Conservation (phyloP, 176 grass and related monocot genomes). For the Hyparrhenia diplandra region DNA sequence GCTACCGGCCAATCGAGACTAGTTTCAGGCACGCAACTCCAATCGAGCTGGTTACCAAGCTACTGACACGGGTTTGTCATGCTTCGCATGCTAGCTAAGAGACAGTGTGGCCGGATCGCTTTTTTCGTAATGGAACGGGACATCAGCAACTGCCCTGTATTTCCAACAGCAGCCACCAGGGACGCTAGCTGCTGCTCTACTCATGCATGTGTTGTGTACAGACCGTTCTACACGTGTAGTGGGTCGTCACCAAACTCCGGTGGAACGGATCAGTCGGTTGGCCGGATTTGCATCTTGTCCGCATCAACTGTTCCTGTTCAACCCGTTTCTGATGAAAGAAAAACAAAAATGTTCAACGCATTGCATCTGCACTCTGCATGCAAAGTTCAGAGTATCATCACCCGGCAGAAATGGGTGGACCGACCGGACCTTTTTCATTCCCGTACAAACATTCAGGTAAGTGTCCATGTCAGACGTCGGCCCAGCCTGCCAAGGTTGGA, state of each 20-base stretch:
- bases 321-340: not conserved
- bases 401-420: not conserved
- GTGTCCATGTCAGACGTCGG: not conserved
- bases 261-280: not conserved
- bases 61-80: not conserved
- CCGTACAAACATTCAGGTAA: not conserved
- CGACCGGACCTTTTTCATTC: not conserved
- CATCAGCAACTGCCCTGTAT: not conserved
- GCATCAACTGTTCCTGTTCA: not conserved
- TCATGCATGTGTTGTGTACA: not conserved
- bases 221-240: not conserved
- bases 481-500: not conserved
- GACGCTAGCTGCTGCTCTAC: not conserved
- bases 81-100: not conserved
- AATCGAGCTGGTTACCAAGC: too few species aligned
- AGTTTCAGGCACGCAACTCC: not conserved
- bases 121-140: not conserved
- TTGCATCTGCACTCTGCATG: not conserved
- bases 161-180: not conserved
- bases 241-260: not conserved
- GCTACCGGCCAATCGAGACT: not conserved
- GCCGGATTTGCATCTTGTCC: not conserved
- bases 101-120: not conserved
- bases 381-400: not conserved
- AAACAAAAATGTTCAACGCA: not conserved